phyloP scores from a whole-genome alignment of 2,329 filamentous ascomycete genomes.

The Knoxdaviesia proteae region DNA sequence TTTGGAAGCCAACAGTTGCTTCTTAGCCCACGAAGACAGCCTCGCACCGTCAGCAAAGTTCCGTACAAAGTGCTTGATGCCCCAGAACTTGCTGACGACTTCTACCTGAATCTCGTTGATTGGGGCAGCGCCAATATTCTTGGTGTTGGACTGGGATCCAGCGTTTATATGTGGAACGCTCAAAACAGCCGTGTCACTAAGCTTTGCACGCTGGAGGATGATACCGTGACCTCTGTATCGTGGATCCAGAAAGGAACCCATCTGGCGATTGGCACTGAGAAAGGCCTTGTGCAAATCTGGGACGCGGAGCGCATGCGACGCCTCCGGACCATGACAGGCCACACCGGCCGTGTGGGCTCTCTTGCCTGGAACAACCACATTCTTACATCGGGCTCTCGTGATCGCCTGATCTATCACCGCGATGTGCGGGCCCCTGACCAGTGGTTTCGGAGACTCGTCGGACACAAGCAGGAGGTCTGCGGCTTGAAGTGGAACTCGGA shows the following conservation, averaged over 20 bases:
- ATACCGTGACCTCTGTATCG: constrained; percentile 87
- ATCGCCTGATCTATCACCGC: constrained; percentile 84
- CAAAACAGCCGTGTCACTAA: constrained; percentile 80
- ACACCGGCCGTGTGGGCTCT: constrained; percentile 80
- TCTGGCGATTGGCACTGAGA: constrained; percentile 82
- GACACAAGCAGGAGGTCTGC: constrained; percentile 96
- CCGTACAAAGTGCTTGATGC: constrained; percentile 96
- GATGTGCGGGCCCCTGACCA: constrained; percentile 88
- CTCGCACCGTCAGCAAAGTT: constrained; percentile 80
- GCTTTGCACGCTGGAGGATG: constrained; percentile 77
- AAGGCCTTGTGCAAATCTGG: constrained; percentile 93
- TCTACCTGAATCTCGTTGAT: constrained; percentile 92
- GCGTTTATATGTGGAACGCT: constrained; percentile 98
- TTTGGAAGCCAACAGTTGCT: constrained; percentile 87
- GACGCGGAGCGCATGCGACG: constrained; percentile 75
- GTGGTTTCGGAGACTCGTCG: constrained; percentile 67
- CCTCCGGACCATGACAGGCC: constrained; percentile 87
- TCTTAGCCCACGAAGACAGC: constrained; percentile 71
- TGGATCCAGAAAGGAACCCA: constrained; percentile 98
- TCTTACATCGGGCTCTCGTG: constrained; percentile 80
- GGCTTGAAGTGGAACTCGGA: constrained; percentile 94
- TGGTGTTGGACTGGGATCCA: constrained; percentile 77
- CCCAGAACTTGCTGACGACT: constrained; percentile 88
- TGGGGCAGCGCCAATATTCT: constrained; percentile 93
- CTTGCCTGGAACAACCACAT: constrained; percentile 98